A percentile compares a stretch with the other conserved stretches of the same genome.
These are phyloP conservation scores for Phlyctochytrium planicorne DNA, from an alignment of 192 early-diverging fungal species.

Conservation along the genomic window DNA sequence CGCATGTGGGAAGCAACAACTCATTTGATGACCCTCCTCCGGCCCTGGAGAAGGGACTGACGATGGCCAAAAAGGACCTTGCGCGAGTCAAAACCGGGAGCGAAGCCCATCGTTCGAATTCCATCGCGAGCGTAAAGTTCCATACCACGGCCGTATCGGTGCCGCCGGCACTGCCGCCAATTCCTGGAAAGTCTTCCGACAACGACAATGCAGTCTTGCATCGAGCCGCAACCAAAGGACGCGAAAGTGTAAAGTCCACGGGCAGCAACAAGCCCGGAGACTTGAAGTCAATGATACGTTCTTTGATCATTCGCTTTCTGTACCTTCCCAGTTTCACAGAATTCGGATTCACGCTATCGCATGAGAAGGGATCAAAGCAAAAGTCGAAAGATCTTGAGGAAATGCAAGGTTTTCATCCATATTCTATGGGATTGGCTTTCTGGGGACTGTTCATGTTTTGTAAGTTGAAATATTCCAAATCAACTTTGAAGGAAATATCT, in stretches of 20 bases:
- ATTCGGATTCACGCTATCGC: neutral
- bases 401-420: conserved; percentile 19
- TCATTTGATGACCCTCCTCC: too few species aligned
- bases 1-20: too few species aligned
- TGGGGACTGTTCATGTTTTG: conserved; percentile 41
- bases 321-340: conserved; percentile 1
- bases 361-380: neutral
- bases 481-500: neutral
- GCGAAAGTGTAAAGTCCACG: too few species aligned
- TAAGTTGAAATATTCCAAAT: conserved; percentile 13
- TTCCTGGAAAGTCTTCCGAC: too few species aligned
- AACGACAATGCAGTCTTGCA: too few species aligned
- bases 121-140: neutral
- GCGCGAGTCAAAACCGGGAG: neutral
- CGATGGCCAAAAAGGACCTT: too few species aligned
- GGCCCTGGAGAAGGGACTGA: too few species aligned
- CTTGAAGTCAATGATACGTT: too few species aligned
- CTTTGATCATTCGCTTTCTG: neutral
- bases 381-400: neutral
- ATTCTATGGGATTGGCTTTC: conserved; percentile 13
- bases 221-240: too few species aligned
- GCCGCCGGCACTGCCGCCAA: too few species aligned
- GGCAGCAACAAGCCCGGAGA: too few species aligned
- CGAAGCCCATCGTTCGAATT: neutral
- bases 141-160: too few species aligned